These are phyloP conservation scores for Solanum hybrid DNA, from an alignment of 305 asterid genomes.

Conservation along the genomic window DNA sequence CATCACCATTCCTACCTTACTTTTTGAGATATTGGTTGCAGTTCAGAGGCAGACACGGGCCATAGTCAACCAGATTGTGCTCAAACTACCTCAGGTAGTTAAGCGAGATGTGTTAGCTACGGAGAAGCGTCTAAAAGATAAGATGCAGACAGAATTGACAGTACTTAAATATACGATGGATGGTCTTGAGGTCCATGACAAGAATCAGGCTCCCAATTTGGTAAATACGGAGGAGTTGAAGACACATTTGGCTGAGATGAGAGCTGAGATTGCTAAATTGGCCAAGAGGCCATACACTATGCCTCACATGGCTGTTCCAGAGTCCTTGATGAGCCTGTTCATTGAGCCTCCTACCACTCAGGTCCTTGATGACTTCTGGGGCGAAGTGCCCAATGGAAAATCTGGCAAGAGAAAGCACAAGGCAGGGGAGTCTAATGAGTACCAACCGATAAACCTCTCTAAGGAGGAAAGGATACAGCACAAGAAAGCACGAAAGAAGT, in stretches of 20 bases:
- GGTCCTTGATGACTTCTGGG: neutral
- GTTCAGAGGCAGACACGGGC: neutral
- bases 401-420: neutral
- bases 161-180: neutral
- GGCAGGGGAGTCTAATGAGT: neutral
- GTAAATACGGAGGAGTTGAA: neutral
- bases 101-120: neutral
- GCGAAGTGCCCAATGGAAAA: neutral
- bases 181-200: neutral
- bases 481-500: neutral
- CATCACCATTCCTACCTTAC: neutral
- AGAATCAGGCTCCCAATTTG: neutral
- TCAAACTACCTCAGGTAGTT: neutral
- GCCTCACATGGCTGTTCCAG: neutral
- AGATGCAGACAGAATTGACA: neutral
- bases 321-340: neutral
- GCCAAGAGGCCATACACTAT: neutral
- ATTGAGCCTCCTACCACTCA: neutral
- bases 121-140: neutral
- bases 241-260: neutral
- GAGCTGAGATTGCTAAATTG: neutral
- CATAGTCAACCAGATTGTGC: neutral
- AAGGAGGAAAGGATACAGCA: neutral
- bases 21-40: neutral
- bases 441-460: neutral